These are phyloP conservation scores for Hypocreales sp. DNA, from an alignment of 2,329 filamentous ascomycete species.

Conservation along the genomic window DNA sequence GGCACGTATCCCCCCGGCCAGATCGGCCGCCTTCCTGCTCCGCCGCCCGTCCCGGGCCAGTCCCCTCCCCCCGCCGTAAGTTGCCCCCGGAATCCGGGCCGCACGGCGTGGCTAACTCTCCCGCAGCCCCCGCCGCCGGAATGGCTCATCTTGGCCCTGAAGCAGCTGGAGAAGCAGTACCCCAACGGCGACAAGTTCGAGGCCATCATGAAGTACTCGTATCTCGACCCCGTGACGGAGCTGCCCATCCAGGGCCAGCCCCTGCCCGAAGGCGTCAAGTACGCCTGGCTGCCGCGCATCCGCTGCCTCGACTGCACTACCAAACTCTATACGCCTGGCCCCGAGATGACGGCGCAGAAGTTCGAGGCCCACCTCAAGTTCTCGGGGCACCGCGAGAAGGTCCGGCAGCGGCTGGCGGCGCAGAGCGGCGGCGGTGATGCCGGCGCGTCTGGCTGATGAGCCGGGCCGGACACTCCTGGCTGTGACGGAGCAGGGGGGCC, in stretches of 20 bases:
- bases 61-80: slow-evolving; percentile 46
- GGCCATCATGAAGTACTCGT: slow-evolving; percentile 78
- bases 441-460: slow-evolving; percentile 1
- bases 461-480: no score
- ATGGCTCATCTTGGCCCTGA: slow-evolving; percentile 69
- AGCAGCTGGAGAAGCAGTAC: slow-evolving; percentile 53
- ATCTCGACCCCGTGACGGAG: slow-evolving; percentile 59
- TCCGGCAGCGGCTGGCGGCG: slow-evolving; percentile 22
- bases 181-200: slow-evolving; percentile 69
- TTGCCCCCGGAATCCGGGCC: slow-evolving; percentile 3
- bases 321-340: slow-evolving; percentile 85
- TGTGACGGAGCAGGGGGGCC: no score
- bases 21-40: slow-evolving; percentile 53
- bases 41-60: slow-evolving; percentile 42
- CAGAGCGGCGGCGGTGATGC: slow-evolving; percentile 8
- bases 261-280: slow-evolving; percentile 50
- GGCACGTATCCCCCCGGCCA: slow-evolving; percentile 33
- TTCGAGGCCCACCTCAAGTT: slow-evolving; percentile 91
- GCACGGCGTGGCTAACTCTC: slow-evolving; percentile 5
- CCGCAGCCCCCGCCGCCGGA: slow-evolving; percentile 64
- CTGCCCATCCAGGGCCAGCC: slow-evolving; percentile 42
- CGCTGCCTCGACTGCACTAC: slow-evolving; percentile 84
- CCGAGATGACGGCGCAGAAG: slow-evolving; percentile 70
- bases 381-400: slow-evolving; percentile 59
- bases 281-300: slow-evolving; percentile 78